phyloP scores from a whole-genome alignment of 2,329 filamentous ascomycete species.

The Hypoxylon sp. region DNA sequence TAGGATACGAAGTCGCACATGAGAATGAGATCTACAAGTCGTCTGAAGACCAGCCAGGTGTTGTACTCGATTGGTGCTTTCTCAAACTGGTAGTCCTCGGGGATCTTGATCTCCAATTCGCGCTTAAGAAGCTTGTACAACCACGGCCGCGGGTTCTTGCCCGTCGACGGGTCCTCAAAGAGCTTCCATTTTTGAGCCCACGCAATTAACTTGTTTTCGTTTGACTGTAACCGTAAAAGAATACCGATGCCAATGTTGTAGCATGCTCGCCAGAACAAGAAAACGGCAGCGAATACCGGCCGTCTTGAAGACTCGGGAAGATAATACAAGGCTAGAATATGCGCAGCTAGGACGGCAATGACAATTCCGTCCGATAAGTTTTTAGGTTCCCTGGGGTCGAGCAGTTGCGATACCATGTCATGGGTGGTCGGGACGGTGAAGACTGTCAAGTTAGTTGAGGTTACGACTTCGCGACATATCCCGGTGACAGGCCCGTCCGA shows the following conservation, averaged over 20 bases:
- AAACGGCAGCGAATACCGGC: slow-evolving; percentile 83
- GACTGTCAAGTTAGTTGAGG: slow-evolving; percentile 64
- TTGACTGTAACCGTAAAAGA: slow-evolving; percentile 88
- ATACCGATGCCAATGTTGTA: slow-evolving; percentile 97
- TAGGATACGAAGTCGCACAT: slow-evolving; percentile 99
- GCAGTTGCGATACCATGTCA: slow-evolving; percentile 98
- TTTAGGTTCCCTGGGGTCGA: slow-evolving; percentile 95
- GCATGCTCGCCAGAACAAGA: slow-evolving; percentile 89
- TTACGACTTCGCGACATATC: slow-evolving; percentile 6
- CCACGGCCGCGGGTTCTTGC: slow-evolving; percentile 83
- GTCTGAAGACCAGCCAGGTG: slow-evolving; percentile 96
- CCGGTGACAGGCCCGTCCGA: background rate
- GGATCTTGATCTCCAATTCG: slow-evolving; percentile 95
- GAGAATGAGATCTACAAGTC: slow-evolving; percentile 94
- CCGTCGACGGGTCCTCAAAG: slow-evolving; percentile 85
- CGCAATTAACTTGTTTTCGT: slow-evolving; percentile 83
- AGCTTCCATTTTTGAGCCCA: slow-evolving; percentile 90
- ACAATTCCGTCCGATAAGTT: slow-evolving; percentile 89
- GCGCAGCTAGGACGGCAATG: slow-evolving; percentile 78
- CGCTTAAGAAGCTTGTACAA: slow-evolving; percentile 86
- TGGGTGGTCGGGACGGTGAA: slow-evolving; percentile 96
- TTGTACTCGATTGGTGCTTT: slow-evolving; percentile 97
- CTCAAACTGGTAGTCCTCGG: slow-evolving; percentile 92
- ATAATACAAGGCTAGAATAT: slow-evolving; percentile 78
- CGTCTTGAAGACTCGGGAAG: slow-evolving; percentile 77